Base-by-base conservation (phyloP, 2,329 filamentous ascomycete species). In the Daldinia sp. region DNA sequence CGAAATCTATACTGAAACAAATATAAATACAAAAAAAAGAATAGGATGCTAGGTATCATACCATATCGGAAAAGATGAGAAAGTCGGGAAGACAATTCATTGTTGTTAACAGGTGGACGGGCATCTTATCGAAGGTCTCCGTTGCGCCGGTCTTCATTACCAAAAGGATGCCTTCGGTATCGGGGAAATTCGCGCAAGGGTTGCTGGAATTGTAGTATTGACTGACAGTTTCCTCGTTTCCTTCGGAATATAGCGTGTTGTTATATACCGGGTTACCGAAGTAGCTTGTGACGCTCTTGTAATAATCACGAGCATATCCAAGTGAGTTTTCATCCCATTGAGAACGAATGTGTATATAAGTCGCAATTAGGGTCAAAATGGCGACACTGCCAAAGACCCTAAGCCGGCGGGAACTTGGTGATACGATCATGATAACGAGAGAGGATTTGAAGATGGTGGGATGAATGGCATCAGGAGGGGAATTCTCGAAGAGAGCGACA, bases 91-190 rank as follows among this genome's bases (percentile, higher is more conserved):
- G 75, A 68, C 85, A 87, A 58, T 80, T 80, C 56, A 86, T 73
- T 9, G 80, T 80, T 2, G 85, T 86, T 58, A 85, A 75, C 19
- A 87, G 76, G 61, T 87, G 85, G 2, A 82, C 83, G 6, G 85
- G 84, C 3, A 88, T 72, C 64, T 83, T 83, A 23, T 83, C 79
- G 68, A 79, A 83, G 10, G 81, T 77, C 70, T 87, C 84, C 41
- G 83, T 85, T 2, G 84, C 83, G 45, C 85, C 85, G 1, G 85
- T 87, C 75, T 87, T 87, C 76, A 88, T 82, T 58, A 87, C 78
- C 25, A 87, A 74, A 29, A 82, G 76, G 43, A 84, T 76, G 61
- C 79, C 78, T 27, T 80, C 74, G 34, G 77, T 78, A 55, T 78
- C 68, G 9, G 80, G 80, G 52, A 83, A 80, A 60, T 73, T 73